Percentiles rank a stretch among this genome's conserved stretches.
Conservation (phyloP, 371 early-diverging fungal species). For the Umbelopsis sp. region DNA sequence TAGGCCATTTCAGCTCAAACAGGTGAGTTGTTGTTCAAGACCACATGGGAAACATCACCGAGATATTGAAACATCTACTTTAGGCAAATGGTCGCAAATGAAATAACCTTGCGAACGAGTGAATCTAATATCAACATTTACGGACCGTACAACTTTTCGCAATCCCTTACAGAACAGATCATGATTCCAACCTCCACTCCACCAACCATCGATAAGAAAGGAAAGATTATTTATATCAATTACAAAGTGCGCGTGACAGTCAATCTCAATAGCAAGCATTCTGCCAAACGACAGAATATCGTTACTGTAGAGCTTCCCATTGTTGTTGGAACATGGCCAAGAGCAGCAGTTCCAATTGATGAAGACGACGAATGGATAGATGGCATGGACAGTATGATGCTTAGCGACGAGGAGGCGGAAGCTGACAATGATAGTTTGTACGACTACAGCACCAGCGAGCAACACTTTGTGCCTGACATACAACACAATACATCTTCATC, state of each 20-base stretch:
- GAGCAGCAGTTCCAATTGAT: constrained; percentile 49
- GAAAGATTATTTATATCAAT: constrained; percentile 39
- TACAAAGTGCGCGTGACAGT: constrained; percentile 38
- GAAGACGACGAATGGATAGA: constrained; percentile 39
- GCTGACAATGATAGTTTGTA: constrained; percentile 18
- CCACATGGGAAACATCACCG: not conserved
- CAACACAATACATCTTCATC: constrained; percentile 19
- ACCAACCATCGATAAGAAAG: constrained; percentile 44
- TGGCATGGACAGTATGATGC: constrained; percentile 16
- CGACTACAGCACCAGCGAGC: not conserved
- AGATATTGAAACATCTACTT: constrained; percentile 46
- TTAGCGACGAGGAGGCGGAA: constrained; percentile 28
- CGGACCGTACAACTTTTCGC: constrained; percentile 33
- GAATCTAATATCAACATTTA: constrained; percentile 20
- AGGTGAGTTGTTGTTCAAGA: constrained; percentile 22
- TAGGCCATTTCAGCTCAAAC: constrained; percentile 37
- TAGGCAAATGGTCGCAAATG: constrained; percentile 2
- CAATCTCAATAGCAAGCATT: constrained; percentile 22
- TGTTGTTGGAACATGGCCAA: constrained; percentile 52
- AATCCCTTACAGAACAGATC: constrained; percentile 33
- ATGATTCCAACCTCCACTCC: constrained; percentile 52
- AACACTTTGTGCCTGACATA: constrained; percentile 8
- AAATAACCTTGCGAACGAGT: constrained; percentile 4
- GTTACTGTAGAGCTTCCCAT: constrained; percentile 40
- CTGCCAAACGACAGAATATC: not conserved